Conservation (phyloP, 768 basidiomycete species). For the Boletus reticuloceps region DNA sequence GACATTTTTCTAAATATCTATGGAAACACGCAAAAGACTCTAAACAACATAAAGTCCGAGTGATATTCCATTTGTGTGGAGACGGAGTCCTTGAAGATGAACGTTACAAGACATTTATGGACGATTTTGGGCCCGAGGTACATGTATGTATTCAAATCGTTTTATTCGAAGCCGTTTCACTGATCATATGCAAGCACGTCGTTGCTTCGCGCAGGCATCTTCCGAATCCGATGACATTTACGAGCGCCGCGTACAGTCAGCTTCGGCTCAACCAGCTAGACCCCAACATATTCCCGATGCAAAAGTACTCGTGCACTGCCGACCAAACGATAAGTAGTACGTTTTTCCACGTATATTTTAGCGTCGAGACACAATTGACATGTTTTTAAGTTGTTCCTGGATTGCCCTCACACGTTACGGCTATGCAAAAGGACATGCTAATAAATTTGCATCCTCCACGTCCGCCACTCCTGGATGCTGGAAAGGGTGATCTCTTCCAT, state of each 20-base stretch:
- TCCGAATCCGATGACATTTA: constrained; percentile 70
- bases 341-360: constrained; percentile 4
- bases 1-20: constrained; percentile 48
- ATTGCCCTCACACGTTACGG: constrained; percentile 45
- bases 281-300: constrained; percentile 66
- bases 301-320: constrained; percentile 47
- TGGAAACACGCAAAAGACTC: constrained; percentile 39
- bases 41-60: constrained; percentile 43
- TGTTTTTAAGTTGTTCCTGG: constrained; percentile 30
- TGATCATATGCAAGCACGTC: constrained; percentile 55
- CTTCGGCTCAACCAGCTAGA: constrained; percentile 74
- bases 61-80: constrained; percentile 72
- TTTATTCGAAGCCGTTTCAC: background rate
- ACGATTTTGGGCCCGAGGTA: constrained; percentile 53
- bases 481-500: constrained; percentile 32
- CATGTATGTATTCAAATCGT: constrained; percentile 46
- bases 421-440: constrained; percentile 42
- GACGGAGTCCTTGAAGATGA: constrained; percentile 66
- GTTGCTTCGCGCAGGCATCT: constrained; percentile 63
- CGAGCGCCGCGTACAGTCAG: constrained; percentile 68
- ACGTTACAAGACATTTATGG: constrained; percentile 72
- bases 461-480: constrained; percentile 33
- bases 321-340: constrained; percentile 37
- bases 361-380: background rate
- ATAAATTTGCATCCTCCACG: constrained; percentile 48